Evolutionary conservation across 2,329 filamentous ascomycete species (phyloP).

Genomic region (Phaeophleospora eucalypticola): DNA sequence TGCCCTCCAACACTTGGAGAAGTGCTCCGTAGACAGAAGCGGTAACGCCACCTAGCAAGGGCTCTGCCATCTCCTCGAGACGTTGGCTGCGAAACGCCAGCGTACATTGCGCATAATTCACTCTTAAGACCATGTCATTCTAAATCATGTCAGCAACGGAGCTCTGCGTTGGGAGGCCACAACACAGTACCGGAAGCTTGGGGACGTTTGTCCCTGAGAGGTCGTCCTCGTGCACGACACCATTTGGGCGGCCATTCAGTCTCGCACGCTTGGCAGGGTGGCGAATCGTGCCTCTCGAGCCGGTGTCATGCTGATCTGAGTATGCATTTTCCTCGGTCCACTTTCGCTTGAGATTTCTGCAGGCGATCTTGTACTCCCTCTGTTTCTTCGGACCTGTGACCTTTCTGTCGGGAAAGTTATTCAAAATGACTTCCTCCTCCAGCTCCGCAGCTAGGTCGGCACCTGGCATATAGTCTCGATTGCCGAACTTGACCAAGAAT

Average conservation of each 20-base stretch:
- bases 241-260: constrained; percentile 32
- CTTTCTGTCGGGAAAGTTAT: constrained; percentile 48
- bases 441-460: constrained; percentile 61
- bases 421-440: constrained; percentile 58
- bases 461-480: constrained; percentile 48
- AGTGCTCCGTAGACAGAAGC: constrained; percentile 73
- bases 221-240: constrained; percentile 20
- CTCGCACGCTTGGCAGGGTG: constrained; percentile 31
- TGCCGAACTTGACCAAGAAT: constrained; percentile 61
- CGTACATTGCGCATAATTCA: constrained; percentile 81
- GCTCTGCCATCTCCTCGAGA: constrained; percentile 67
- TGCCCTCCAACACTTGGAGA: constrained; percentile 65
- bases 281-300: constrained; percentile 24
- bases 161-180: constrained; percentile 18
- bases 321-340: constrained; percentile 41
- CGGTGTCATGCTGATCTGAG: constrained; percentile 26
- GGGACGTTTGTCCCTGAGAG: constrained; percentile 23
- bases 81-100: constrained; percentile 77
- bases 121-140: constrained; percentile 67
- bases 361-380: constrained; percentile 55
- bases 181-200: constrained; percentile 35
- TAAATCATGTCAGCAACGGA: constrained; percentile 38
- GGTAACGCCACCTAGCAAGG: constrained; percentile 68
- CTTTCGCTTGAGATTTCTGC: constrained; percentile 54
- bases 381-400: constrained; percentile 64